A percentile compares a stretch with the other conserved stretches of the same genome.
Conservation (phyloP, 345 rosid genomes). For the Salix caprea region DNA sequence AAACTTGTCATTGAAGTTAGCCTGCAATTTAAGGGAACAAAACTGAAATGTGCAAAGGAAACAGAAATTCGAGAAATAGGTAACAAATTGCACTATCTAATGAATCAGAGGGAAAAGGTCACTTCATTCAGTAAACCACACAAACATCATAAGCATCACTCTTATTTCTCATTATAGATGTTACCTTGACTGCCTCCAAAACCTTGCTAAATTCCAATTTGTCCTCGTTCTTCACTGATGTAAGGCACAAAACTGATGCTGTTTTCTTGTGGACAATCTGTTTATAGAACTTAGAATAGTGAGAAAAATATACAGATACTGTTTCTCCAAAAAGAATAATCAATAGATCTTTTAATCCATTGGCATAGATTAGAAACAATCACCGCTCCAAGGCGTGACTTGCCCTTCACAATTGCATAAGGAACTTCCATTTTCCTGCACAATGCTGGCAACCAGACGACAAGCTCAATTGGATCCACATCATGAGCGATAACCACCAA, state of each 20-base stretch:
- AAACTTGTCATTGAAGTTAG: constrained; percentile 65
- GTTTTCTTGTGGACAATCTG: constrained; percentile 76
- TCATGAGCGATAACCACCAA: constrained; percentile 75
- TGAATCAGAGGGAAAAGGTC: neutral
- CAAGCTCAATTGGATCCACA: constrained; percentile 77
- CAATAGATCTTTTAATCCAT: neutral
- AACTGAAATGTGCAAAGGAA: neutral
- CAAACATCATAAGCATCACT: neutral
- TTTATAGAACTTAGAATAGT: neutral
- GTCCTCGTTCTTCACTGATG: constrained; percentile 68
- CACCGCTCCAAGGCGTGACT: constrained; percentile 70
- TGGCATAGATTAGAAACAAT: neutral
- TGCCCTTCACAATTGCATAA: constrained; percentile 72
- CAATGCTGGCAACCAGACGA: constrained; percentile 72
- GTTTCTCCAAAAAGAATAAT: neutral
- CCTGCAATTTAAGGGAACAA: constrained; percentile 23
- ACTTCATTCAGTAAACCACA: neutral
- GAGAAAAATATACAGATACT: too few relatives aligned
- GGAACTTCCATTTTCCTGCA: constrained; percentile 85
- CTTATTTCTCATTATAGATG: neutral
- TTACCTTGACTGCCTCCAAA: constrained; percentile 73
- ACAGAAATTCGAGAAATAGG: neutral
- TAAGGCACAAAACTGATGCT: constrained; percentile 63
- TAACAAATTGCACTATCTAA: neutral
- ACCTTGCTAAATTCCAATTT: constrained; percentile 68